Conservation (phyloP, 2,329 filamentous ascomycete genomes). For the Calonectria honghensis region DNA sequence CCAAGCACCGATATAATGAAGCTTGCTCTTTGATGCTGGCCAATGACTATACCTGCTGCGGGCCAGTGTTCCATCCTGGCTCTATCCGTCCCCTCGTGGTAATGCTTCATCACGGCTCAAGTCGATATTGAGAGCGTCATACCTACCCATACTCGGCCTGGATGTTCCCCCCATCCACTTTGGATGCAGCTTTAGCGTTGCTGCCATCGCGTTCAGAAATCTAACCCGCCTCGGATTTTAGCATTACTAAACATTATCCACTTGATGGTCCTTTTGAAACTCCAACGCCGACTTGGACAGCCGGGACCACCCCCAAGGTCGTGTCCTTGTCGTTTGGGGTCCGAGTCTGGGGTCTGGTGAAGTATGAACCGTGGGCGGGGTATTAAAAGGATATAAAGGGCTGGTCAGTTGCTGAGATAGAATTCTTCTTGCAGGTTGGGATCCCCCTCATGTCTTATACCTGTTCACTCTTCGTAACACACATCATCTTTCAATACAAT, state of each 20-base stretch:
- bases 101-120: constrained; percentile 43
- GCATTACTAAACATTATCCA: background rate
- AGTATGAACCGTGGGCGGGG: constrained; percentile 13
- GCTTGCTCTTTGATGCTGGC: constrained; percentile 39
- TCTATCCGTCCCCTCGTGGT: constrained; percentile 45
- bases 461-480: background rate
- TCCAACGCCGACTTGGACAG: constrained; percentile 2
- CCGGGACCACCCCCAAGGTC: constrained; percentile 10
- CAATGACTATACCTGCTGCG: constrained; percentile 41
- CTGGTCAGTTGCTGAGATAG: background rate
- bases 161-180: constrained; percentile 36
- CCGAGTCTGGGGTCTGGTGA: constrained; percentile 2
- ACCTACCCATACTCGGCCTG: constrained; percentile 40
- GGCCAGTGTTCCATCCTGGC: constrained; percentile 26
- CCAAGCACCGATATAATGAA: constrained; percentile 33
- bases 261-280: background rate
- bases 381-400: constrained; percentile 28
- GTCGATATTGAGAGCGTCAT: constrained; percentile 42
- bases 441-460: background rate
- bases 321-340: background rate
- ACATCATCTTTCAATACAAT: constrained; percentile 38
- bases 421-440: background rate
- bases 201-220: constrained; percentile 35
- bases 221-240: background rate
- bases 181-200: constrained; percentile 45